Evolutionary conservation across 1,284 basidiomycete species (phyloP).

Genomic region (Cutaneotrichosporon sp.): DNA sequence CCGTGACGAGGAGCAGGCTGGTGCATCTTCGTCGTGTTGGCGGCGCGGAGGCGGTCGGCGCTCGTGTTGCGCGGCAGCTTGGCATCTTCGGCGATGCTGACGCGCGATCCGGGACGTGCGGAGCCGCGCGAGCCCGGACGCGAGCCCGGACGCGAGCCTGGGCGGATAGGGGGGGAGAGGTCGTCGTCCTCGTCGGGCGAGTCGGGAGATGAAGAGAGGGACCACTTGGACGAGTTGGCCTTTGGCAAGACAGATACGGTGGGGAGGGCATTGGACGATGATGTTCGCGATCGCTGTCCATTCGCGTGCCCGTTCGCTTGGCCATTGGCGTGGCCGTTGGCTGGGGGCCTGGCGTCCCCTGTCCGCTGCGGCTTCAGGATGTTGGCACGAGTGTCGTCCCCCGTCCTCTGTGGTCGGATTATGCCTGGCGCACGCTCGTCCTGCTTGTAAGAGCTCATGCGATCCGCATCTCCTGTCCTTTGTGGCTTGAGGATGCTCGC

Average conservation of each 20-base stretch:
- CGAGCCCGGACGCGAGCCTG: not conserved
- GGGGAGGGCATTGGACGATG: too few relatives aligned
- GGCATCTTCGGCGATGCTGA: constrained; percentile 3
- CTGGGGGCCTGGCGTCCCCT: not conserved
- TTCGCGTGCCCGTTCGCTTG: not conserved
- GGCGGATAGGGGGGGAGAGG: not conserved
- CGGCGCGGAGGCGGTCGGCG: constrained; percentile 7
- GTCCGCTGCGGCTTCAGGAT: not conserved
- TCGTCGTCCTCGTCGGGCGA: constrained; percentile 6
- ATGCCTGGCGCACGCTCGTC: too few relatives aligned
- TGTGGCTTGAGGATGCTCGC: too few relatives aligned
- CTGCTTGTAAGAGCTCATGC: too few relatives aligned
- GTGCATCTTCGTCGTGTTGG: not conserved
- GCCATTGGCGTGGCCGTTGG: not conserved
- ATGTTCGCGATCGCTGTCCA: not conserved
- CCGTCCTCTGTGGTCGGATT: too few relatives aligned
- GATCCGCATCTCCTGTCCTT: too few relatives aligned
- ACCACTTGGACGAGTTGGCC: constrained; percentile 25
- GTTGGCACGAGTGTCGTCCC: too few relatives aligned
- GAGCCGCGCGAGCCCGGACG: constrained; percentile 1
- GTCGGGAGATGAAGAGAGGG: constrained; percentile 11
- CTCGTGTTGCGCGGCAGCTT: not conserved
- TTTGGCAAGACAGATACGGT: too few relatives aligned
- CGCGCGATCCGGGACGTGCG: constrained; percentile 7
- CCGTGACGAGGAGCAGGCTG: constrained; percentile 3